Base-by-base conservation (phyloP, 257 asterid species). In the Ligustrum vulgare region DNA sequence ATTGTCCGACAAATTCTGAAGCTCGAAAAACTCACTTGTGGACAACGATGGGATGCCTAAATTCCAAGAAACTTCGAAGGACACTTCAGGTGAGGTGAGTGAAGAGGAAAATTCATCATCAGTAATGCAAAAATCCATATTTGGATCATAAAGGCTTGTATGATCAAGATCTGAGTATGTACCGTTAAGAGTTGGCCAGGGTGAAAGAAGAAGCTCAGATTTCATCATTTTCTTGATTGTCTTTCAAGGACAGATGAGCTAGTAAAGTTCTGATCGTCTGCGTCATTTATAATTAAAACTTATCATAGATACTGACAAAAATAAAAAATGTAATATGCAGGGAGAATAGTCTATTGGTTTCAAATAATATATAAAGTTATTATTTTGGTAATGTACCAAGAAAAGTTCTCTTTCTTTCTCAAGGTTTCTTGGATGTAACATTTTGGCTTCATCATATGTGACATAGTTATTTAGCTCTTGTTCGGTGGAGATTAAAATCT, bases 1-100 rank as follows among this genome's bases (percentile, higher is more conserved):
- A 7, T 78, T 85, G 51, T 77, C 86, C 23, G 72, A 35, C 47
- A 82, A 71, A 62, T 73, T 78, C 66, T 82, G 84, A 8, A 82
- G 74, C 58, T 87, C 85, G 25, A 72, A 32, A 23, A 86, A 74
- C 81, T 71, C 80, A 49, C 87, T 89, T 2, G 74, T 23, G 70
- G 80, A 37, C 85, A 82, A 54, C 81, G 75, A 33, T 22, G 84
- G 82, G 28, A 75, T 35, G 43, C 73, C 70, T 20, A 88, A 85
- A 58, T 77, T 80, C 5, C 89, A 84, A 72, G 92, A 84, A 58
- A 89, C 71, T 33, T 49, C 80, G 5, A 87, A 80, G 76, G 80
- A 79, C 2, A 78, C 89, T 15, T 68, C 81, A 1, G 72, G 82
- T 4, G 86, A 78, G 39, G 79, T n/a, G 58, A 84, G 80, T 34